Evolutionary conservation across 2,329 filamentous ascomycete species (phyloP), one percentile per base, ranked within the genome.

Genomic region (Cytospora paraplurivora): DNA sequence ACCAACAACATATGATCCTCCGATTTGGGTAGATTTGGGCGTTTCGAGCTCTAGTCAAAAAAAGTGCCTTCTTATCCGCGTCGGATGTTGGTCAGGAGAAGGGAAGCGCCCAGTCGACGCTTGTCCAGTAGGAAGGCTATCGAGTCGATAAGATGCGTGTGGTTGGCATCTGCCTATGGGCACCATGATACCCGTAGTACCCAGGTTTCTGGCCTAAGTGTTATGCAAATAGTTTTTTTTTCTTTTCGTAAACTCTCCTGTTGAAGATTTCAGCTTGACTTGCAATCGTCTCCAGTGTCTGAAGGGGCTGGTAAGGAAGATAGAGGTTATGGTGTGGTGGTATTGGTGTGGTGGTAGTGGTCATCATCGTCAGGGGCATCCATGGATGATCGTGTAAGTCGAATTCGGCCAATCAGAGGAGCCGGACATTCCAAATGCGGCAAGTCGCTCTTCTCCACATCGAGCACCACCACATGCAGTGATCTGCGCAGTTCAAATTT

Each of bases 51-150:
- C 37, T 53, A 35, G 6, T 51, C 59, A 53, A 61, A 44, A 61
- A 61, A 12, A 61, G 59, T 12, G 55, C 35, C 35, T 55, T 51
- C 21, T 51, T 61, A 19, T 50, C 51, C 35, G 52, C 52, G 17
- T 61, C 51, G 35, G 47, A 55, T 21, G 59, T 61, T 27, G 55
- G 27, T 21, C 51, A 41, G 51, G 47, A 54, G 21, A 61, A 61
- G 21, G 55, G 59, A 13, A 37, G 35, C 52, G 59, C 59, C 51
- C 55, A 54, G 59, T 61, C 59, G 33, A 61, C 59, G 21, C 50
- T 61, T 51, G 51, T 34, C 51, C 52, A 32, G 32, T 61, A 49
- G 38, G 41, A 58, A 51, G 59, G 59, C 27, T 27, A 61, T 61
- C 41, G 41, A 33, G 59, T 21, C 27, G 35, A 61, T 61, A 19